Evolutionary conservation across 176 grass and related monocot species (phyloP).

Genomic region (Carex myosuroides): DNA sequence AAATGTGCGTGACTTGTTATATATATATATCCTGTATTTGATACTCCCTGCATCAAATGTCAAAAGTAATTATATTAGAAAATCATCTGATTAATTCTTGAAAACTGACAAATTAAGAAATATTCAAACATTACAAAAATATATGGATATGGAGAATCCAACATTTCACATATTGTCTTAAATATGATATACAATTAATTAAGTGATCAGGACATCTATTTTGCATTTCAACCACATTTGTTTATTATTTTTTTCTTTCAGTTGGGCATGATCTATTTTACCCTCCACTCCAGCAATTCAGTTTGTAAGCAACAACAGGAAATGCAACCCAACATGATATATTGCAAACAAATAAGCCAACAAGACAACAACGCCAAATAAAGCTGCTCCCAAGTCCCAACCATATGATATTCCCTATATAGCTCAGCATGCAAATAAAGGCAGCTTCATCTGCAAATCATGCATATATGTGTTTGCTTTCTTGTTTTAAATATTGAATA

Average conservation of each 20-base stretch:
- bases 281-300: neutral
- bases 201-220: neutral
- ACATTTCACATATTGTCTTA: neutral
- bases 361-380: neutral
- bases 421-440: constrained; percentile 3
- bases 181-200: neutral
- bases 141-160: neutral
- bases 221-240: neutral
- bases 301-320: neutral
- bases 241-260: neutral
- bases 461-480: neutral
- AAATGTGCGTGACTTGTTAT: no score
- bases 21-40: no score
- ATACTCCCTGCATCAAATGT: neutral
- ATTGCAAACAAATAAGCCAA: constrained; percentile 11
- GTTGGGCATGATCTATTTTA: neutral
- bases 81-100: neutral
- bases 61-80: neutral
- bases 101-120: neutral
- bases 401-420: constrained; percentile 1
- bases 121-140: neutral
- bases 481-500: neutral
- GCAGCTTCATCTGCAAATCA: constrained; percentile 13
- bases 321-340: neutral
- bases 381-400: neutral